Evolutionary conservation across 148 eudicot genomes (phyloP).

Genomic region (Polygonum maritimum): DNA sequence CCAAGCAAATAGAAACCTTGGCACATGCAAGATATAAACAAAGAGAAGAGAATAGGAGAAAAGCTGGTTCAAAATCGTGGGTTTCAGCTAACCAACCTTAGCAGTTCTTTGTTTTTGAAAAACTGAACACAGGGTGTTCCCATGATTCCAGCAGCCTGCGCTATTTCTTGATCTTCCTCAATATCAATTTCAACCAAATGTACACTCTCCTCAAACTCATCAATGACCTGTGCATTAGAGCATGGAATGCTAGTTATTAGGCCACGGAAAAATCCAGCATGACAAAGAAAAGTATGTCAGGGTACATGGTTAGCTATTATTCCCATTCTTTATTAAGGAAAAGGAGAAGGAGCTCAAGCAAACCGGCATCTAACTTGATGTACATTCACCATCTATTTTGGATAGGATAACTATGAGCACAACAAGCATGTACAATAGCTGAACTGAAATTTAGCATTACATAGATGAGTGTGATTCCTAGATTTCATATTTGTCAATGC

Average conservation of each 20-base stretch:
- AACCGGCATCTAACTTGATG: neutral
- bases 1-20: neutral
- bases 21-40: neutral
- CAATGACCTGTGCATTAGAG: constrained; percentile 62
- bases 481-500: no score
- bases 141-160: constrained; percentile 98
- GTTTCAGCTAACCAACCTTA: constrained; percentile 45
- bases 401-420: neutral
- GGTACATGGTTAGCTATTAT: neutral
- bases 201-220: constrained; percentile 75
- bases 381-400: neutral
- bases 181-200: constrained; percentile 93
- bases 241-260: neutral
- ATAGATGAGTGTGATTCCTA: neutral
- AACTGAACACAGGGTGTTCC: constrained; percentile 98
- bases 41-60: neutral
- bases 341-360: neutral
- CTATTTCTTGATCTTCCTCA: constrained; percentile 92
- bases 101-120: constrained; percentile 94
- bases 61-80: neutral
- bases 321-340: neutral
- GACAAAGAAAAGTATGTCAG: neutral
- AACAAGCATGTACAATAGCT: neutral
- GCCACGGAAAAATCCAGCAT: neutral
- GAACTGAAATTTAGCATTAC: neutral